Conservation (phyloP, 495 filamentous ascomycete genomes). For the Evernia prunastri region DNA sequence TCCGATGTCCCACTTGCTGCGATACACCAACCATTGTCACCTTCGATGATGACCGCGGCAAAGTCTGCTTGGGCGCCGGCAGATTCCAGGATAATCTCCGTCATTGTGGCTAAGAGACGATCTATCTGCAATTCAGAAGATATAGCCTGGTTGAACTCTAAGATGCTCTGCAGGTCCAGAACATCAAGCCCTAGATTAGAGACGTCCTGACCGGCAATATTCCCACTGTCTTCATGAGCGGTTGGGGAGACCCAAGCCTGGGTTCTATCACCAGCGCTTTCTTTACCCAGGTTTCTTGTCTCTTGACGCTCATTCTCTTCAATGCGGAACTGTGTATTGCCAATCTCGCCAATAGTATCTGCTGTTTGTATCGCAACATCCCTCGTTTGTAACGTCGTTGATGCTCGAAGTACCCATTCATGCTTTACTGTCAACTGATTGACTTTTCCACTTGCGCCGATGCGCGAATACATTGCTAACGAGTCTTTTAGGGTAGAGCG, state of each 20-base stretch:
- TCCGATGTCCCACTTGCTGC: constrained; percentile 64
- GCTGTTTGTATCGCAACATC: constrained; percentile 74
- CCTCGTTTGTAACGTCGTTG: constrained; percentile 51
- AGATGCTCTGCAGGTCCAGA: constrained; percentile 78
- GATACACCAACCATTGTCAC: constrained; percentile 64
- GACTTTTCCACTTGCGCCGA: constrained; percentile 68
- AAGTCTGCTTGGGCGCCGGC: constrained; percentile 72
- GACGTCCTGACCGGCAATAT: constrained; percentile 10
- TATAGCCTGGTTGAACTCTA: constrained; percentile 83
- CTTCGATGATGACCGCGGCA: constrained; percentile 70
- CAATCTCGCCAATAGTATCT: constrained; percentile 41
- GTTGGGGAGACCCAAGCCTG: constrained; percentile 50
- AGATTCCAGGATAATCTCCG: constrained; percentile 80
- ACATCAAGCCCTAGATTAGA: constrained; percentile 50
- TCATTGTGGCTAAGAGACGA: constrained; percentile 78
- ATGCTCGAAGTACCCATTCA: constrained; percentile 58
- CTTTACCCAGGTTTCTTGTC: constrained; percentile 37
- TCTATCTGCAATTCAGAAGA: constrained; percentile 84
- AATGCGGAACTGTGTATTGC: constrained; percentile 41
- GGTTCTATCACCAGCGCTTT: constrained; percentile 57
- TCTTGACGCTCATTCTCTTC: constrained; percentile 51
- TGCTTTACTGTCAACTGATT: constrained; percentile 27
- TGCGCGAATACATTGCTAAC: constrained; percentile 63
- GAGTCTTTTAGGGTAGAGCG: constrained; percentile 65
- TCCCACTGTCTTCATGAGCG: not conserved